Evolutionary conservation across 352 stramenopile genomes (phyloP), one percentile per base, ranked within the genome.

Genomic region (Phytophthora litchii): DNA sequence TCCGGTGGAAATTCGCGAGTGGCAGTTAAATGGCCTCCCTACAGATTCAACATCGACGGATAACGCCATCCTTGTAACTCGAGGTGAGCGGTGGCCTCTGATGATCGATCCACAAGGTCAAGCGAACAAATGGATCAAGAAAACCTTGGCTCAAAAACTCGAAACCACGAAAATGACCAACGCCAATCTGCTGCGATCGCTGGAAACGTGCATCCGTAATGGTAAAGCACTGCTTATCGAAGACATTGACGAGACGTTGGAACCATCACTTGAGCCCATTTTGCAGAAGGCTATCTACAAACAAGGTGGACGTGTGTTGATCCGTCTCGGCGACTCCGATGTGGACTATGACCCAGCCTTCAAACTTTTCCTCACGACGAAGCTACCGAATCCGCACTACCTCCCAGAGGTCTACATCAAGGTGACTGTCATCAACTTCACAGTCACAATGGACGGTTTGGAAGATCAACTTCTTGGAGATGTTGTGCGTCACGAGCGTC

Each of bases 381-480:
- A 98, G 61, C 71, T 97, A 16, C 81, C 93, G 5, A 98, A 98
- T 54, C 93, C 93, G 7, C 93, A 98, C 69, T 98, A 98, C 56
- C 67, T 98, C 7, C 94, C 94, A 0, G 94, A 98, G 27, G 86
- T 98, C 4, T 98, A 95, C 77, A 98, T 98, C 66, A 98, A 98
- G 66, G 93, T 98, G 36, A 98, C 92, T 3, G 80, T 98, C 10
- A 98, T 98, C 70, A 98, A 98, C 70, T 98, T 98, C 62, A 98
- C 93, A 1, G 91, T 98, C 41, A 98, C 94, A 13, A 97, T 98
- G 84, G 85, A 96, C 16, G 94, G 94, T 0, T 62, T 98, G 11
- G 92, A 97, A 43, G 89, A 97, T 42, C 94, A 98, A 64, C 68
- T 98, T 5, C 76, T 98, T 9, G 92, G 93, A 5, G 88, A 95